Evolutionary conservation across 2,329 filamentous ascomycete genomes (phyloP), one percentile per base, ranked within the genome.

Genomic region (Cladophialophora immunda): DNA sequence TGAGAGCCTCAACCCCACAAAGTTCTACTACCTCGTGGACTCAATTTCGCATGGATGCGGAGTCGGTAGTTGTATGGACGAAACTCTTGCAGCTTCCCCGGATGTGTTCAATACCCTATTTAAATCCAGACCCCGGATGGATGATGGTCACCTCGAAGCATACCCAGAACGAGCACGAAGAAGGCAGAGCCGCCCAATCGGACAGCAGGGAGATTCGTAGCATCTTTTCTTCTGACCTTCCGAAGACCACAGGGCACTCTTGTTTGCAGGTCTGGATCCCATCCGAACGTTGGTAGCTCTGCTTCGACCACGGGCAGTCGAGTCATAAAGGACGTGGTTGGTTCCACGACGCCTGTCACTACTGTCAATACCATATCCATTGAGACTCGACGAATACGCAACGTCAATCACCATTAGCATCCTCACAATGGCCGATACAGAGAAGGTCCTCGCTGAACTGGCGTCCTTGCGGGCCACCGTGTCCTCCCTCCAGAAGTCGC

Each of bases 401-500:
- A 9, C 41, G 7, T 15, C 9, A 22, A 22, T 13, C n/a, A 22
- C 11, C 41, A 22, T 25, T 6, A 15, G 4, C 41, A 25, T 22
- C 11, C 41, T 47, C 41, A 19, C 41, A 9, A 47, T 47, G 41
- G 41, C 41, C 32, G 55, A 58, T 19, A 19, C 64, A n/a, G 27
- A 47, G 27, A 50, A 36, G 57, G 34, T 61, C 8, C 6, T 50
- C 4, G 47, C 32, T 25, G 64, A 66, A 41, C 27, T 66, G 13
- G 50, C 58, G 11, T 55, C 64, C 47, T 36, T 66, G 29, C 58
- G 57, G n/a, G 27, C n/a, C 2, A 50, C 41, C 5, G 47, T 66
- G 27, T 27, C n/a, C 7, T 55, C 58, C 13, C 64, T 66, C n/a
- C 64, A 63, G 29, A 52, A 27, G 13, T 58, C 58, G 19, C 38